Base-by-base conservation (phyloP, 83 land plant species). In the Thuja plicata region DNA sequence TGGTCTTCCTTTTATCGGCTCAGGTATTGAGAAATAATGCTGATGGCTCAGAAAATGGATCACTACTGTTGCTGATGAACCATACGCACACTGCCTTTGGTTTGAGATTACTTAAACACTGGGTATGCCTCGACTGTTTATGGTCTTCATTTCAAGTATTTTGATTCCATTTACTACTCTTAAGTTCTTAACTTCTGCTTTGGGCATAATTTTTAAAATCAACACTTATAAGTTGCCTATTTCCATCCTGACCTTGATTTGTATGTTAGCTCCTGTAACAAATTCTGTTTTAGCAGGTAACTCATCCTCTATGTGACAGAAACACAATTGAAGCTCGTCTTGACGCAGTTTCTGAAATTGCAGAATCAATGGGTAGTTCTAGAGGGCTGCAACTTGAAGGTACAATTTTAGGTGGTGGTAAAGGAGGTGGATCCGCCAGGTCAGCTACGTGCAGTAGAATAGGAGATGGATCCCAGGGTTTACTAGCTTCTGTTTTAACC, bases 281-380 rank as follows among this genome's bases (percentile, higher is more conserved):
- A 86, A 41, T 87, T 71, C 43, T 38, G 34, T 83, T 74, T 24
- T 73, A 89, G 40, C 96, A 98, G 99, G 94, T 98, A 37, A 92
- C 94, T 66, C 99, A 96, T 76, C 99, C 99, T 48, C 90, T 98
- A 55, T 91, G 94, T 87, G 97, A 97, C 82, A 93, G 92, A 91
- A 92, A 90, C 71, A 91, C 90, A 88, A 97, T 98, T 85, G 73
- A 86, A 89, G 95, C 98, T 86, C 94, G 99, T 48, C 95, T 97
- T 89, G 99, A 97, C 90, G 99, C 98, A 35, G 99, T 98, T 92
- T 91, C 96, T 66, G 99, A 98, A 90, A 95, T 98, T 91, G 92
- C 92, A 37, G 94, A 95, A 37, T 96, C 96, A 19, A 94, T 98
- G 94, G 92, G 96, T 11, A 86, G 91, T 41, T 77, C 70, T 74